Conservation (phyloP, 495 filamentous ascomycete species). For the Penicillium chermesinum region DNA sequence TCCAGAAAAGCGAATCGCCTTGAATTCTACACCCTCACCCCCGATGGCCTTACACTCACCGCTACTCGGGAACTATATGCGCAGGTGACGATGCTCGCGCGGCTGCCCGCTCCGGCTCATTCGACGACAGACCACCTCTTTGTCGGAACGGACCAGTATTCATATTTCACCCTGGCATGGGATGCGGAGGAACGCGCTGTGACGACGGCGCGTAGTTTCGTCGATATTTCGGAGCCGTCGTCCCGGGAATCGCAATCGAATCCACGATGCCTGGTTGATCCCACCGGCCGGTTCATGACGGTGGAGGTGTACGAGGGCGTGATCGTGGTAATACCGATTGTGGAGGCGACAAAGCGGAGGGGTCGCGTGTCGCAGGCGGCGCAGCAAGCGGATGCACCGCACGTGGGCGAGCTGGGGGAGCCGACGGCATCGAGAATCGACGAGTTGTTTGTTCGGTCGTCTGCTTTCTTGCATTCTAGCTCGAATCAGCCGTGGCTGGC, state of each 20-base stretch:
- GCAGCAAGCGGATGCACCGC: slow-evolving; percentile 29
- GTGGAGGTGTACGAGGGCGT: slow-evolving; percentile 87
- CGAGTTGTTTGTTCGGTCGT: slow-evolving; percentile 81
- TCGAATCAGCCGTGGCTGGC: slow-evolving; percentile 70
- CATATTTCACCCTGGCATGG: slow-evolving; percentile 88
- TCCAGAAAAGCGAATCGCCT: slow-evolving; percentile 83
- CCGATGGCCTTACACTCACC: slow-evolving; percentile 55
- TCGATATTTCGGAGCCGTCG: slow-evolving; percentile 71
- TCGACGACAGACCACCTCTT: slow-evolving; percentile 82
- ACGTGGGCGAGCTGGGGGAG: slow-evolving; percentile 57
- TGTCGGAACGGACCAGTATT: slow-evolving; percentile 81
- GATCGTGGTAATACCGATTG: slow-evolving; percentile 67
- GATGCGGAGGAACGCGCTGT: slow-evolving; percentile 56
- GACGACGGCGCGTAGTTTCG: slow-evolving; percentile 62
- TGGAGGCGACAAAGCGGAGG: slow-evolving; percentile 55
- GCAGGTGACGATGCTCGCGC: slow-evolving; percentile 77
- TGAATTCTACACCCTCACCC: slow-evolving; percentile 68
- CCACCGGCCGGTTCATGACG: slow-evolving; percentile 72
- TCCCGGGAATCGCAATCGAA: slow-evolving; percentile 72
- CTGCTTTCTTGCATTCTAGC: slow-evolving; percentile 72
- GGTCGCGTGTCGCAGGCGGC: slow-evolving; percentile 21
- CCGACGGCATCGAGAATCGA: slow-evolving; percentile 70
- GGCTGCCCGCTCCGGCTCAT: slow-evolving; percentile 64
- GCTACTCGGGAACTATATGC: slow-evolving; percentile 71
- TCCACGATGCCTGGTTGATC: slow-evolving; percentile 77